These are phyloP conservation scores for Pterula multifida DNA, from an alignment of 1,284 basidiomycete species.

Conservation along the genomic window DNA sequence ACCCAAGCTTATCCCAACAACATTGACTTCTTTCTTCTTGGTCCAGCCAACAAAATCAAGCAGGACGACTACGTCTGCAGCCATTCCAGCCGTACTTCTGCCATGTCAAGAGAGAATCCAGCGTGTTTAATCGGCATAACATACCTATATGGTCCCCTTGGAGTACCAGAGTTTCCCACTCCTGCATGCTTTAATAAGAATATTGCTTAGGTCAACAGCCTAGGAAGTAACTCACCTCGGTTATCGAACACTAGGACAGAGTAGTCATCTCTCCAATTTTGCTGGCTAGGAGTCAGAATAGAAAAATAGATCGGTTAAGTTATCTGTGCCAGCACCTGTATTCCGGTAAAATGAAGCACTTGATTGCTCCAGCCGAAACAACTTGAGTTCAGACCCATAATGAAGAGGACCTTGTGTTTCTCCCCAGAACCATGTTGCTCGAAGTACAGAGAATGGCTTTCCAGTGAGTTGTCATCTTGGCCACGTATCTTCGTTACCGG, in stretches of 20 bases:
- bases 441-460: conserved; percentile 66
- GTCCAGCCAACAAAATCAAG: conserved; percentile 71
- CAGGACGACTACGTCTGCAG: conserved; percentile 59
- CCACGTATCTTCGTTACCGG: conserved; percentile 47
- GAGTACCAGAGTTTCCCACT: conserved; percentile 66
- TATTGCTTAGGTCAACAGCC: background rate
- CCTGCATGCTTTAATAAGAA: background rate
- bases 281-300: conserved; percentile 58
- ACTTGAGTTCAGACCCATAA: conserved; percentile 43
- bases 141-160: conserved; percentile 58
- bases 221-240: conserved; percentile 34
- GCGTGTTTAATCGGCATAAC: conserved; percentile 8
- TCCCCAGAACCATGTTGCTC: conserved; percentile 61
- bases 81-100: conserved; percentile 64
- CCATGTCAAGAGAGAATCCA: conserved; percentile 2
- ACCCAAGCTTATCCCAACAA: conserved; percentile 75
- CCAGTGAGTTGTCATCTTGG: conserved; percentile 32
- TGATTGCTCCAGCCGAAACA: background rate
- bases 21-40: conserved; percentile 43
- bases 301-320: conserved; percentile 35
- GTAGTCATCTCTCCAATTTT: conserved; percentile 41
- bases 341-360: conserved; percentile 6
- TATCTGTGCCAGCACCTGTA: background rate
- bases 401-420: conserved; percentile 48
- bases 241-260: conserved; percentile 77